Evolutionary conservation across 371 early-diverging fungal genomes (phyloP), one percentile per base, ranked within the genome.

Genomic region (Haplosporangium sp.): DNA sequence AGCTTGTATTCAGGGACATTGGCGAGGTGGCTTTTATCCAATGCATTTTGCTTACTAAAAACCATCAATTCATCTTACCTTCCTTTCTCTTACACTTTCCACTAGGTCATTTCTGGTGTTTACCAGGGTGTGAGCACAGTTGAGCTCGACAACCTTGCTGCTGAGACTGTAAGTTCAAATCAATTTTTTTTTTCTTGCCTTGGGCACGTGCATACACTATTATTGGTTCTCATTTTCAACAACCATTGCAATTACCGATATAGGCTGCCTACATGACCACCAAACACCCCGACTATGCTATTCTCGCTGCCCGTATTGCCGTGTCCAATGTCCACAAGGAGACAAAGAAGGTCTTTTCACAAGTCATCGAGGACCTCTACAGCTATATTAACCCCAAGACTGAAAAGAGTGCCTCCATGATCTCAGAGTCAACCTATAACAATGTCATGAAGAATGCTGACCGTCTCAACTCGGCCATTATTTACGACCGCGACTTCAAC

Each of bases 281-380:
- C 17, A 94, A 93, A 76, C 99, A 99, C 84, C 99, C 99, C 3
- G 98, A 99, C 85, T 99, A 98, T 86, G 97, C 97, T 20, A 88
- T 94, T 38, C 91, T 99, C 15, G 99, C 99, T 56, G 97, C 99
- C 34, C 94, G 99, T 65, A 98, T 99, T 75, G 96, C 97, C 44
- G 90, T 99, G n/a, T 96, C 96, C 53, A 97, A 99, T 82, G 86
- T 99, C 64, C 99, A 99, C 87, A 98, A 98, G 87, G 95, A 96
- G 78, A 99, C 99, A 61, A 92, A 95, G 82, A 91, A 93, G 76
- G 92, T 90, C 56, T 99, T 99, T 82, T 95, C 96, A 5, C 89
- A 93, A 47, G 97, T 97, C 37, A 85, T 99, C 65, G 87, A 95
- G 62, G 93, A 95, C 67, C 89, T 99, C 47, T 92, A 95, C 88